These are phyloP conservation scores for Phoma sp. DNA, from an alignment of 2,329 filamentous ascomycete species.

Conservation along the genomic window DNA sequence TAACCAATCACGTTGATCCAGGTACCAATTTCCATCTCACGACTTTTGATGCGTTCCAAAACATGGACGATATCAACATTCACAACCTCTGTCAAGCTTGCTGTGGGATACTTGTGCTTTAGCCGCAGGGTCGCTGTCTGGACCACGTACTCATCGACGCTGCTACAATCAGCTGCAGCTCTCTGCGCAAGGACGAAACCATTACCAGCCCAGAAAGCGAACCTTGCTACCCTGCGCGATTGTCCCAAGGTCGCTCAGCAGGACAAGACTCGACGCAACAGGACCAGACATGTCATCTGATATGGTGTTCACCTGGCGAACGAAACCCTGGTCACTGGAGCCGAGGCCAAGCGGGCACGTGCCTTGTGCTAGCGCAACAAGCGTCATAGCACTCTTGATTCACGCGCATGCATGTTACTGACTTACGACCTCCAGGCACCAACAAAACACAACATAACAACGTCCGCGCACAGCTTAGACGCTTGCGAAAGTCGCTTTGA, in stretches of 20 bases:
- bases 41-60: constrained; percentile 66
- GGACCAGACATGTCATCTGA: constrained; percentile 53
- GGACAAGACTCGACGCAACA: constrained; percentile 61
- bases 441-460: constrained; percentile 17
- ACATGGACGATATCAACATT: constrained; percentile 75
- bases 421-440: constrained; percentile 23
- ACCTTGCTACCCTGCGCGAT: constrained; percentile 73
- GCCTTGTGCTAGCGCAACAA: constrained; percentile 14
- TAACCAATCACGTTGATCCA: constrained; percentile 94
- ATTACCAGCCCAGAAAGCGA: constrained; percentile 89
- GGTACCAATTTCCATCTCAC: constrained; percentile 72
- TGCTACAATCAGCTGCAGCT: constrained; percentile 41
- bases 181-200: constrained; percentile 15
- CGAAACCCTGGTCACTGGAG: constrained; percentile 11
- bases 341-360: constrained; percentile 19
- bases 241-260: constrained; percentile 54
- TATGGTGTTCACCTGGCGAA: constrained; percentile 5
- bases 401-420: constrained; percentile 17
- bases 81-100: constrained; percentile 52
- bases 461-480: constrained; percentile 13
- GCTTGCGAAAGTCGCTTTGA: background rate
- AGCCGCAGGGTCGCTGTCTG: constrained; percentile 68
- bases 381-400: constrained; percentile 20
- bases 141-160: constrained; percentile 65
- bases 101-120: constrained; percentile 67